Evolutionary conservation across 139 green algal genomes (phyloP).

Genomic region (Yamagishiella unicocca): DNA sequence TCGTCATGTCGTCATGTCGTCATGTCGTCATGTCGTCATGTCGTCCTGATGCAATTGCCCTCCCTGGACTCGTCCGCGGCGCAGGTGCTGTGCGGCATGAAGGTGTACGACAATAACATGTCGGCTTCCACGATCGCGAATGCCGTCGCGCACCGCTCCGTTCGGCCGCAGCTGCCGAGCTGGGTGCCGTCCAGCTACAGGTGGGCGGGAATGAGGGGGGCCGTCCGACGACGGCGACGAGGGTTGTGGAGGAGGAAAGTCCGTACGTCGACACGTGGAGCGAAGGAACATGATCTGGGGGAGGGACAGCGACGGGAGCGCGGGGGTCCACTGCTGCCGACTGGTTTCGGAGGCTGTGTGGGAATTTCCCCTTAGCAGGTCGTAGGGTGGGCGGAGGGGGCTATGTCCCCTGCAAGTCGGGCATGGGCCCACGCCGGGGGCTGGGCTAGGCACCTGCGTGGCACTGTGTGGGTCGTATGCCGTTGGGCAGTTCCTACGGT

Average conservation of each 20-base stretch:
- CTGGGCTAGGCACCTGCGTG: background rate
- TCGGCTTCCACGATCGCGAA: constrained; percentile 6
- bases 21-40: too few species aligned
- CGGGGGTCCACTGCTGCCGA: background rate
- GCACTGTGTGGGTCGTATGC: background rate
- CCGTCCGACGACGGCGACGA: too few species aligned
- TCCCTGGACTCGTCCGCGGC: too few species aligned
- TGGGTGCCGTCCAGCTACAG: constrained; percentile 30
- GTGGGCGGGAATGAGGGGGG: background rate
- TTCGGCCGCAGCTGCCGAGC: constrained; percentile 4
- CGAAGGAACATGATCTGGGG: background rate
- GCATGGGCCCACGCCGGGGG: too few species aligned
- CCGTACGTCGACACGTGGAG: background rate
- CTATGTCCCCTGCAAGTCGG: background rate
- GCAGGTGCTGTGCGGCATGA: constrained; percentile 38
- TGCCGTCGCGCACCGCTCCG: constrained; percentile 10
- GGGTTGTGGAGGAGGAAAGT: background rate
- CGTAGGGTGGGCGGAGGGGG: background rate
- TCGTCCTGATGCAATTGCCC: background rate
- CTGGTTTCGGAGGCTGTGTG: background rate
- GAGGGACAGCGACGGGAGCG: background rate
- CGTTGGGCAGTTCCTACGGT: background rate
- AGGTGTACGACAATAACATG: constrained; percentile 25
- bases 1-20: too few species aligned
- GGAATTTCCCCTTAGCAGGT: background rate